Evolutionary conservation across 2,329 filamentous ascomycete genomes (phyloP).

Genomic region (Xylariaceae sp.): DNA sequence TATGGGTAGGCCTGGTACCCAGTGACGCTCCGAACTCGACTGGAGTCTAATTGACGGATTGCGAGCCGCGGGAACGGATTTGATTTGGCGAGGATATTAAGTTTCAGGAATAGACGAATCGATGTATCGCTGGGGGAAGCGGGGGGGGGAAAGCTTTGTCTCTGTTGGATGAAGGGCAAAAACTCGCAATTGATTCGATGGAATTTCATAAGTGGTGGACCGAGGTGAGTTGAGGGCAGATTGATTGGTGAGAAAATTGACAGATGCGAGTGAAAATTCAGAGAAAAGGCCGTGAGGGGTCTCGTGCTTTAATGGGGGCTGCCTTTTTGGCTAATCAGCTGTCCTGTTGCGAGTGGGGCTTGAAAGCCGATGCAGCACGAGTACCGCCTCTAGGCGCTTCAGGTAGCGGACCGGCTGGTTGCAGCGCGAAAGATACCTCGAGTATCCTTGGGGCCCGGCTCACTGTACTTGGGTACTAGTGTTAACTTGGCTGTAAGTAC

Average conservation of each 20-base stretch:
- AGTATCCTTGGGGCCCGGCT: constrained; percentile 8
- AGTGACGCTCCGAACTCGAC: constrained; percentile 1
- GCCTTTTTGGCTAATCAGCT: constrained; percentile 33
- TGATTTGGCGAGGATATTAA: constrained; percentile 26
- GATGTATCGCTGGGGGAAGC: constrained; percentile 16
- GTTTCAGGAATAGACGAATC: constrained; percentile 26
- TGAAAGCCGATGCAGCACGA: constrained; percentile 1
- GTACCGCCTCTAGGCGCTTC: constrained; percentile 8
- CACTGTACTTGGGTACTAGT: constrained; percentile 7
- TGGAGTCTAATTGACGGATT: constrained; percentile 12
- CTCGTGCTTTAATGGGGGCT: constrained; percentile 32
- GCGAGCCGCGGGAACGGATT: constrained; percentile 17
- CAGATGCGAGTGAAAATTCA: constrained; percentile 32
- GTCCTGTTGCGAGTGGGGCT: constrained; percentile 21
- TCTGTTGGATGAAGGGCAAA: constrained; percentile 29
- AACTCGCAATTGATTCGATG: constrained; percentile 33
- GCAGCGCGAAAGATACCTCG: constrained; percentile 3
- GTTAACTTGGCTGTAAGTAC: neutral
- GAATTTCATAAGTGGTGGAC: constrained; percentile 31
- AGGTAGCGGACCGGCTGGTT: constrained; percentile 6
- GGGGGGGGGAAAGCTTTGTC: constrained; percentile 17
- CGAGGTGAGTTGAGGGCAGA: constrained; percentile 26
- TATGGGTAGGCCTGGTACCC: neutral
- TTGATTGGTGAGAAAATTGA: constrained; percentile 34
- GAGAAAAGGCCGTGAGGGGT: constrained; percentile 28